phyloP scores from a whole-genome alignment of 805 yeast species.

The Priceomyces medius region DNA sequence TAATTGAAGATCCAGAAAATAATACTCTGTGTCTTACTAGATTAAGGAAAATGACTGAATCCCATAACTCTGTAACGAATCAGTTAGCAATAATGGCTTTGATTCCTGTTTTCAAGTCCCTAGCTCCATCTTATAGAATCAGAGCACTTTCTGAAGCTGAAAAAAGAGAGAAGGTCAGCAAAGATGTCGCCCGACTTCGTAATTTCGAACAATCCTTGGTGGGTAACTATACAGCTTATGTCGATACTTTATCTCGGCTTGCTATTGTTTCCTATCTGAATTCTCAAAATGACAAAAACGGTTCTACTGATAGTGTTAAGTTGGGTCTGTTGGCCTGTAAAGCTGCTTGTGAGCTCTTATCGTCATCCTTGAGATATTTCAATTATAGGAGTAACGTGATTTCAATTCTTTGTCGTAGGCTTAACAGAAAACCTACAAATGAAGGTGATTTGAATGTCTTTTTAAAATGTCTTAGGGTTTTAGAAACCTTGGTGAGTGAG shows the following conservation, averaged over 20 bases:
- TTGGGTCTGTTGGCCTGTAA: conserved; percentile 61
- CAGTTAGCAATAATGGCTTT: conserved; percentile 76
- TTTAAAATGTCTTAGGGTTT: conserved; percentile 56
- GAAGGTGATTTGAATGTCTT: conserved; percentile 48
- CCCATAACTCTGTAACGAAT: conserved; percentile 62
- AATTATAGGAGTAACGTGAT: conserved; percentile 79
- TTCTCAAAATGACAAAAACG: conserved; percentile 32
- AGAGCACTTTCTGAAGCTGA: conserved; percentile 81
- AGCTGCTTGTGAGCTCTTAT: conserved; percentile 74
- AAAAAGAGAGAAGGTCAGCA: conserved; percentile 75
- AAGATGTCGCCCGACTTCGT: conserved; percentile 76
- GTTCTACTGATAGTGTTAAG: conserved; percentile 34
- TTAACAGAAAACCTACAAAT: conserved; percentile 59
- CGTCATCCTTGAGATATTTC: conserved; percentile 68
- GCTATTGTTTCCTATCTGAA: conserved; percentile 39
- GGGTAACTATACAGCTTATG: conserved; percentile 62
- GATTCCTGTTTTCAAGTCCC: conserved; percentile 78
- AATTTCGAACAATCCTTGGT: conserved; percentile 79
- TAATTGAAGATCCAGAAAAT: conserved; percentile 90
- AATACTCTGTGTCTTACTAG: conserved; percentile 63
- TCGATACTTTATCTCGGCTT: conserved; percentile 52
- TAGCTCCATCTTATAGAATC: conserved; percentile 86
- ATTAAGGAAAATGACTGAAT: conserved; percentile 65
- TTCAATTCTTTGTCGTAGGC: conserved; percentile 62
- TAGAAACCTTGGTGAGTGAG: conserved; percentile 69